phyloP scores from a whole-genome alignment of 345 rosid species.

The Bruguiera sexangula region DNA sequence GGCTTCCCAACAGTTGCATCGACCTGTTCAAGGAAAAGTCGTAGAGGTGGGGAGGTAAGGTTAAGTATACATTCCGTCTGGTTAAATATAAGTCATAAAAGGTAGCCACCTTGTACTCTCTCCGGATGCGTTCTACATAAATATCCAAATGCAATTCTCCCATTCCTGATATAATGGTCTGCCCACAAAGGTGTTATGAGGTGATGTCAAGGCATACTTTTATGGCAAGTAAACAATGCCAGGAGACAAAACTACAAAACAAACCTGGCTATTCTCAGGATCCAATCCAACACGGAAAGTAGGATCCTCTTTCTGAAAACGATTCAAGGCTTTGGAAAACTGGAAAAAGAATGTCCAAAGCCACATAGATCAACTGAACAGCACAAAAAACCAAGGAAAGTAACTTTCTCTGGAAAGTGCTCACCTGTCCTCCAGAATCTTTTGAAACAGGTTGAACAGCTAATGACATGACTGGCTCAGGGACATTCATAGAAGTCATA shows the following conservation, averaged over 20 bases:
- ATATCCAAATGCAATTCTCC: conserved; percentile 97
- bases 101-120: conserved; percentile 79
- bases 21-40: conserved; percentile 45
- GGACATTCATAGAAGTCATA: conserved; percentile 99
- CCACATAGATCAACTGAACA: not conserved
- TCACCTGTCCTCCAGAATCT: conserved; percentile 95
- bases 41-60: not conserved
- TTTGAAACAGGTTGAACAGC: conserved; percentile 97
- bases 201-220: not conserved
- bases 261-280: conserved; percentile 95
- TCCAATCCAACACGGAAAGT: conserved; percentile 98
- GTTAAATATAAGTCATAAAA: conserved; percentile 12
- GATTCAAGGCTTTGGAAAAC: conserved; percentile 98
- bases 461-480: conserved; percentile 97
- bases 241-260: conserved; percentile 11
- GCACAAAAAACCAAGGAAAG: not conserved
- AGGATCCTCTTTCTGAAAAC: conserved; percentile 96
- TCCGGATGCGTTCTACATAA: conserved; percentile 88
- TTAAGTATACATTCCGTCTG: not conserved
- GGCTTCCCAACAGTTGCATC: conserved; percentile 98
- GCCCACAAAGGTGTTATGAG: conserved; percentile 15
- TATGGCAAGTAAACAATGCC: not conserved
- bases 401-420: conserved; percentile 22
- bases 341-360: conserved; percentile 22
- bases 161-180: conserved; percentile 99